Percentiles rank a stretch among this genome's conserved stretches.
Conservation (phyloP, 192 early-diverging fungal species). For the Geranomyces variabilis region DNA sequence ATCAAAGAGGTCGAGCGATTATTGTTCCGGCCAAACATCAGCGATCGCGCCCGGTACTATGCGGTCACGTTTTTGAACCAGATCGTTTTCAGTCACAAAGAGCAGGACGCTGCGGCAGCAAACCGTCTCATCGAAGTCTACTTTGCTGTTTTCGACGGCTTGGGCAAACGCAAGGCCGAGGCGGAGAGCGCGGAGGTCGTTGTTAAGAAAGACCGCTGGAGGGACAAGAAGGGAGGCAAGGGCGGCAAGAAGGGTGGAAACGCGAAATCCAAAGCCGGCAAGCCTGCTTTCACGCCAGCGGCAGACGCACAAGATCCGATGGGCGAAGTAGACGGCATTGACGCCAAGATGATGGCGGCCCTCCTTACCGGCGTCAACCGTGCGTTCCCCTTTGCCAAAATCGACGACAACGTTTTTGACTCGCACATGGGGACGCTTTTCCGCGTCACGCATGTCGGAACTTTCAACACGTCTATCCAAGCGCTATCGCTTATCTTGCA, state of each 20-base stretch:
- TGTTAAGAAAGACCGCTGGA: slow-evolving; percentile 37
- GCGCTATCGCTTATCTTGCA: slow-evolving; percentile 88
- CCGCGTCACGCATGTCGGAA: slow-evolving; percentile 83
- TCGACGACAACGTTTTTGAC: slow-evolving; percentile 81
- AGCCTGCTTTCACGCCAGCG: background rate
- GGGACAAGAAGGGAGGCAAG: slow-evolving; percentile 39
- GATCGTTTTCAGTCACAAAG: slow-evolving; percentile 72
- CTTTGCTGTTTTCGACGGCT: slow-evolving; percentile 84
- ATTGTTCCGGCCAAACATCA: slow-evolving; percentile 70
- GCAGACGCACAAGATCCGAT: slow-evolving; percentile 9
- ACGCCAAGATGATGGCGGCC: slow-evolving; percentile 87
- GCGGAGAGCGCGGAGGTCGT: slow-evolving; percentile 53
- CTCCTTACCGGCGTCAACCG: slow-evolving; percentile 95
- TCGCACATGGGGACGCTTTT: slow-evolving; percentile 88
- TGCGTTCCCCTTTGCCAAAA: slow-evolving; percentile 85
- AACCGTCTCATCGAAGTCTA: slow-evolving; percentile 88
- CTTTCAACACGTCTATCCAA: slow-evolving; percentile 93
- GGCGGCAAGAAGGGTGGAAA: slow-evolving; percentile 16
- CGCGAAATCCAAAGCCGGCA: slow-evolving; percentile 19
- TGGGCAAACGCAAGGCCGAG: slow-evolving; percentile 61
- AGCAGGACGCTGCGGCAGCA: slow-evolving; percentile 71
- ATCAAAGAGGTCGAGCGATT: slow-evolving; percentile 87
- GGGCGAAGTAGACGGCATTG: slow-evolving; percentile 58
- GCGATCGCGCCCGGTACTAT: slow-evolving; percentile 86
- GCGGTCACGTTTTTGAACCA: slow-evolving; percentile 91